phyloP scores from a whole-genome alignment of 2,329 filamentous ascomycete genomes.

The Talaromyces sp. region DNA sequence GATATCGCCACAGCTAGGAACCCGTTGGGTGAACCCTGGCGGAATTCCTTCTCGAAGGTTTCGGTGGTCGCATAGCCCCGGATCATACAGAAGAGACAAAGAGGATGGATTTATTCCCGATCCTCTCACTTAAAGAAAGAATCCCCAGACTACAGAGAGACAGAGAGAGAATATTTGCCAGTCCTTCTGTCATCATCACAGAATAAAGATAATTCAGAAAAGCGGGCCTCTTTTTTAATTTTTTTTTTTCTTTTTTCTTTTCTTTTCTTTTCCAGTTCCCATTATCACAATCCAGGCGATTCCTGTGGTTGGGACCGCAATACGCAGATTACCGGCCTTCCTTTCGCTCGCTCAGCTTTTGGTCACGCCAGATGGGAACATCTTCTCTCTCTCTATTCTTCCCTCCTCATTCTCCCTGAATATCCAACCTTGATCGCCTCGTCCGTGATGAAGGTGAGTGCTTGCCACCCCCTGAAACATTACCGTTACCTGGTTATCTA shows the following conservation, averaged over 20 bases:
- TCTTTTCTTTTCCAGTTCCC: neutral
- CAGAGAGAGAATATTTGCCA: too few relatives aligned
- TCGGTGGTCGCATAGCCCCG: neutral
- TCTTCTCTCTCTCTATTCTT: conserved; percentile 11
- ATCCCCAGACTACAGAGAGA: too few relatives aligned
- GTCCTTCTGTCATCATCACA: too few relatives aligned
- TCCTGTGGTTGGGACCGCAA: conserved; percentile 23
- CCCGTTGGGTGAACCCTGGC: conserved; percentile 2
- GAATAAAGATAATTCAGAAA: neutral
- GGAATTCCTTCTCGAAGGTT: conserved; percentile 4
- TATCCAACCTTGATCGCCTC: neutral
- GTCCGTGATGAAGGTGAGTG: conserved; percentile 28
- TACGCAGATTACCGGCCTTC: conserved; percentile 14
- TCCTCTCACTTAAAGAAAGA: too few relatives aligned
- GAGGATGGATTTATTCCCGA: too few relatives aligned
- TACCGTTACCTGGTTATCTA: conserved; percentile 10
- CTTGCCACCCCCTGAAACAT: neutral
- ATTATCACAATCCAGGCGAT: conserved; percentile 15
- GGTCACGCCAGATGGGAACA: neutral
- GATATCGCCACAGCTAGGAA: conserved; percentile 6
- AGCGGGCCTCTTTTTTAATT: neutral
- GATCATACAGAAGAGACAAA: neutral
- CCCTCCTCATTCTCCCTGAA: conserved; percentile 5
- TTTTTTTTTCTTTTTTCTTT: neutral
- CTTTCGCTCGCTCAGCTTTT: neutral